These are phyloP conservation scores for Phytophthora sp. DNA, from an alignment of 352 stramenopile genomes.

Conservation along the genomic window DNA sequence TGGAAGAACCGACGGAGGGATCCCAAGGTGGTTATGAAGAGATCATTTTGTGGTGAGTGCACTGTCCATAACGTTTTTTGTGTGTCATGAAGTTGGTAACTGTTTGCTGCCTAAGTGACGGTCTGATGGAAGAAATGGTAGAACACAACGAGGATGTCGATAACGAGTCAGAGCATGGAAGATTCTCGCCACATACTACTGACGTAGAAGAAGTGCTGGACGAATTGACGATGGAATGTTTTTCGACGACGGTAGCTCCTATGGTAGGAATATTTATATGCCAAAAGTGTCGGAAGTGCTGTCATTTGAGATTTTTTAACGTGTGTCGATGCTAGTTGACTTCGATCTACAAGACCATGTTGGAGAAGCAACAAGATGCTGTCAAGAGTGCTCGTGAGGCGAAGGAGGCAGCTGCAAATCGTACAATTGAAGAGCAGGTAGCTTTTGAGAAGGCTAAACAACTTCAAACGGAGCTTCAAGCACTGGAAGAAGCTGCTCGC, in stretches of 20 bases:
- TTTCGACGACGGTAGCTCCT: conserved; percentile 29
- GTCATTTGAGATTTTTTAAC: background rate
- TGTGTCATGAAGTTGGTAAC: background rate
- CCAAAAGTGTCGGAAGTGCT: no score
- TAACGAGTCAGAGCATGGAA: background rate
- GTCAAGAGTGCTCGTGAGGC: conserved; percentile 33
- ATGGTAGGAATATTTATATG: conserved; percentile 31
- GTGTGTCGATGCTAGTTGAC: conserved; percentile 32
- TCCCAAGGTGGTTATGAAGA: conserved; percentile 20
- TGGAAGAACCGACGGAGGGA: conserved; percentile 12
- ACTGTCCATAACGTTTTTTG: background rate
- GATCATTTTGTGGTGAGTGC: conserved; percentile 23
- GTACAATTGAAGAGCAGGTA: conserved; percentile 27
- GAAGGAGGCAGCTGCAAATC: conserved; percentile 32
- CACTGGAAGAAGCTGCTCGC: conserved; percentile 30
- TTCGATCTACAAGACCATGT: conserved; percentile 43
- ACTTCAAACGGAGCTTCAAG: conserved; percentile 26
- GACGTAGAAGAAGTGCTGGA: conserved; percentile 48
- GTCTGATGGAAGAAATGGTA: conserved; percentile 52
- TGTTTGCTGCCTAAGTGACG: conserved; percentile 33
- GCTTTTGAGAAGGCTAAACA: conserved; percentile 24
- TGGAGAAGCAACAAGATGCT: conserved; percentile 38
- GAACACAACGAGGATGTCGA: conserved; percentile 28
- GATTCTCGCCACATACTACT: conserved; percentile 25
- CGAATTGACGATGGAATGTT: conserved; percentile 46